phyloP scores from a whole-genome alignment of 305 asterid species.

The Solanum chacoense region DNA sequence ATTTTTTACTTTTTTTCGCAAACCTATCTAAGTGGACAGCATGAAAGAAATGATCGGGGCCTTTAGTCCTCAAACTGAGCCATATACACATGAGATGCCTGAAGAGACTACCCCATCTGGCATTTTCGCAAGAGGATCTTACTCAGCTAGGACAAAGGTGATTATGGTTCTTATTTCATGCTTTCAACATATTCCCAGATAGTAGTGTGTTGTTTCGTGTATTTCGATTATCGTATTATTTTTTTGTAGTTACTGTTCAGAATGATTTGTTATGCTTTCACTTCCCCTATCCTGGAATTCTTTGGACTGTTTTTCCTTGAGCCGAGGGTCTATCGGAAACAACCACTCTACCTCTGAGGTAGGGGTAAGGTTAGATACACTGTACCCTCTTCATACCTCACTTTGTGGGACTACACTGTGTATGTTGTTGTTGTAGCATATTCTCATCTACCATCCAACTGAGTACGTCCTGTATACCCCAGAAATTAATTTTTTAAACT shows the following conservation, averaged over 20 bases:
- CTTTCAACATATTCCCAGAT: neutral
- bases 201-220: neutral
- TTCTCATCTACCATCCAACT: neutral
- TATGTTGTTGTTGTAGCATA: neutral
- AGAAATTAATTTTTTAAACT: neutral
- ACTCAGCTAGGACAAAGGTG: slow-evolving; percentile 77
- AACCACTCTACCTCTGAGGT: neutral
- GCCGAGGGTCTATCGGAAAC: neutral
- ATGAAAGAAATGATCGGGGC: slow-evolving; percentile 79
- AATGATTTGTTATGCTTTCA: too few species aligned
- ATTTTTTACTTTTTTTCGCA: neutral
- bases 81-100: slow-evolving; percentile 67
- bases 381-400: neutral
- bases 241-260: too few species aligned
- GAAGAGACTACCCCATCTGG: slow-evolving; percentile 85
- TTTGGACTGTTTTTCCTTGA: too few species aligned
- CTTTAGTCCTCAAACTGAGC: slow-evolving; percentile 71
- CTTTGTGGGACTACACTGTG: neutral
- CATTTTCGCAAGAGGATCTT: slow-evolving; percentile 66
- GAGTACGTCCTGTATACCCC: neutral
- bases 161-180: neutral
- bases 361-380: neutral
- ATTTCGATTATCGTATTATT: neutral
- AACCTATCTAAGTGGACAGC: slow-evolving; percentile 43
- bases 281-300: too few species aligned